These are phyloP conservation scores for Maudiozyma barnettii DNA, from an alignment of 805 yeast species.

Conservation along the genomic window DNA sequence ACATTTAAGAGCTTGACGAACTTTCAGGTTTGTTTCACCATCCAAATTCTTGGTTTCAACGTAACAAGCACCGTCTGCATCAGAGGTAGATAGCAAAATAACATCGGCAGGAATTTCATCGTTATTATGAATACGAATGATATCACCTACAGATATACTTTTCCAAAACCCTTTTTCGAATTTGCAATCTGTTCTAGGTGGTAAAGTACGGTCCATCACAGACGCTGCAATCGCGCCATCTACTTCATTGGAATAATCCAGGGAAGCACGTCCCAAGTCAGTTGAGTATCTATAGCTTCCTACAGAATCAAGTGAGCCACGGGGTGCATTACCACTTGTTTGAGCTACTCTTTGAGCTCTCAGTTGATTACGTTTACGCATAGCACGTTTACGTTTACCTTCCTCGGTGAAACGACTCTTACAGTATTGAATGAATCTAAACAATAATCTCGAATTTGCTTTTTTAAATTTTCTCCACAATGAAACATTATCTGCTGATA, in stretches of 20 bases:
- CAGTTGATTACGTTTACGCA: conserved; percentile 24
- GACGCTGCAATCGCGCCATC: conserved; percentile 50
- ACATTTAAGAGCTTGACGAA: conserved; percentile 61
- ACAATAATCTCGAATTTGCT: conserved; percentile 29
- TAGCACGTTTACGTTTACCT: conserved; percentile 31
- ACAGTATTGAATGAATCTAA: conserved; percentile 20
- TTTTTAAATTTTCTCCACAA: conserved; percentile 66
- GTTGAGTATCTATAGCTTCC: conserved; percentile 26
- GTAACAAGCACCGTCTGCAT: conserved; percentile 59
- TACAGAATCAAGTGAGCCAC: conserved; percentile 33
- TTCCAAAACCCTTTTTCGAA: conserved; percentile 46
- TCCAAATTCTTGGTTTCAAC: conserved; percentile 76
- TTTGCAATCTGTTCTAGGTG: conserved; percentile 29
- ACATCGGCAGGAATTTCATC: conserved; percentile 78
- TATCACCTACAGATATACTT: conserved; percentile 62
- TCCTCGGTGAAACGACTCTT: conserved; percentile 27
- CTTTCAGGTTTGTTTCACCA: conserved; percentile 73
- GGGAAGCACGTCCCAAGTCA: conserved; percentile 29
- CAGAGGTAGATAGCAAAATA: conserved; percentile 54
- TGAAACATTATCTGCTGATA: conserved; percentile 52
- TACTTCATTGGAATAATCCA: conserved; percentile 40
- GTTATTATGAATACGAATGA: conserved; percentile 57
- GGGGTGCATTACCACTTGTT: conserved; percentile 23
- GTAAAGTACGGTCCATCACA: conserved; percentile 46
- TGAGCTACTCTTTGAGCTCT: conserved; percentile 18